These are phyloP conservation scores for Exophiala xenobiotica DNA, from an alignment of 2,329 filamentous ascomycete species.

Conservation along the genomic window DNA sequence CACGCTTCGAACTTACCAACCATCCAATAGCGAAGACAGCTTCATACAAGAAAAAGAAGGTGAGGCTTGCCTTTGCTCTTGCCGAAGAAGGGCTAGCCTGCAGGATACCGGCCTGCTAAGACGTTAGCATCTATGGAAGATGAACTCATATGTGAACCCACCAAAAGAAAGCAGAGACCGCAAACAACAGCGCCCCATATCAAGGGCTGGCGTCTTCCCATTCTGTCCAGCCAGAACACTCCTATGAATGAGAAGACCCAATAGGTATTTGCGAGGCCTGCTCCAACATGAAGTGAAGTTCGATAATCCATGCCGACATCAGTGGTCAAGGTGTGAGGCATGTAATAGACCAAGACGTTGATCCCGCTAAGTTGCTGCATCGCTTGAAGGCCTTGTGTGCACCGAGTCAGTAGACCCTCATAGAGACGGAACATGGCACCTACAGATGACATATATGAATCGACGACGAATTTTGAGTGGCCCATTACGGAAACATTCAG, in stretches of 20 bases:
- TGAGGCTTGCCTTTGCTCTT: constrained; percentile 3
- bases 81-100: background rate
- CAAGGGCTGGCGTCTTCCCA: constrained; percentile 1
- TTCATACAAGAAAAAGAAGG: constrained; percentile 61
- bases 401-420: background rate
- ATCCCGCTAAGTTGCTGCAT: constrained; percentile 51
- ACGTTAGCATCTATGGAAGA: background rate
- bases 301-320: constrained; percentile 1
- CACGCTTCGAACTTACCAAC: too few species aligned
- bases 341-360: constrained; percentile 35
- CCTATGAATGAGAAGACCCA: constrained; percentile 5
- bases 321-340: constrained; percentile 1
- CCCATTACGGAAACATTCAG: constrained; percentile 56
- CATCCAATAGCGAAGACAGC: constrained; percentile 62
- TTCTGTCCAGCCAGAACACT: constrained; percentile 2
- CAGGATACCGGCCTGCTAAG: background rate
- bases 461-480: constrained; percentile 56
- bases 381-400: constrained; percentile 44
- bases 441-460: constrained; percentile 53
- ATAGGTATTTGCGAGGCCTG: constrained; percentile 4
- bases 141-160: too few species aligned
- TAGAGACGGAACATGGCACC: background rate
- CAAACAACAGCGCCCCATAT: background rate
- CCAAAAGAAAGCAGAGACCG: constrained; percentile 6
- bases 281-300: background rate